Base-by-base conservation (phyloP, 768 basidiomycete genomes). In the Termitomyces sp. region DNA sequence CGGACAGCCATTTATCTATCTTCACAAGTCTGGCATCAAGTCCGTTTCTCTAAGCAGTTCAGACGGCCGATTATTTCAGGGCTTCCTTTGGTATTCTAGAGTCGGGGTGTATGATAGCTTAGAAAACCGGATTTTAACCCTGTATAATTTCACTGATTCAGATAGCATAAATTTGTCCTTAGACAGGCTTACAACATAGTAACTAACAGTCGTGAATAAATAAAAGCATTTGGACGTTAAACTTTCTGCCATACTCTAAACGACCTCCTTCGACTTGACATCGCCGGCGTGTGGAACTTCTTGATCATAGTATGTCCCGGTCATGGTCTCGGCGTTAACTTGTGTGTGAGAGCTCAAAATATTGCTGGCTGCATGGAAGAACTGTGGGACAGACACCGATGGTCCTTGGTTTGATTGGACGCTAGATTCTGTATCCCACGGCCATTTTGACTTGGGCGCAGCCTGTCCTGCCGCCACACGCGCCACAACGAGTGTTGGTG, bases 401-500 rank as follows among this genome's bases (percentile, higher is more conserved):
- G 39, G 20, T 12, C 49, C 49, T 27, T 57, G 24, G n/a, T 13
- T 57, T 1, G 56, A 52, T 18, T 44, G 56, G 9, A 20, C 43
- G 1, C 14, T 6, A 13, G 14, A 9, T 12, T 52, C 50, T n/a
- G 7, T 40, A 34, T 58, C 57, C 57, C 57, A 58, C 10, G 57
- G 57, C 50, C 50, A 58, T 32, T 37, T 53, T 40, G 51, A 44
- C 36, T 47, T 58, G 24, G 58, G 55, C 8, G 40, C 39, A 16
- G 59, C 56, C n/a, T 55, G 52, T n/a, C 58, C 53, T 14, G 55
- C 59, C 7, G 59, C 59, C 22, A 55, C 59, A 10, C 62, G 62
- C 5, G 59, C 62, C 22, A 63, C 48, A 30, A 63, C 45, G 6
- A 63, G 50, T 7, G 62, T 63, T 3, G 62, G 62, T 9, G 62